Evolutionary conservation across 1,284 basidiomycete genomes (phyloP), one percentile per base, ranked within the genome.

Genomic region (Irpex lacteus): DNA sequence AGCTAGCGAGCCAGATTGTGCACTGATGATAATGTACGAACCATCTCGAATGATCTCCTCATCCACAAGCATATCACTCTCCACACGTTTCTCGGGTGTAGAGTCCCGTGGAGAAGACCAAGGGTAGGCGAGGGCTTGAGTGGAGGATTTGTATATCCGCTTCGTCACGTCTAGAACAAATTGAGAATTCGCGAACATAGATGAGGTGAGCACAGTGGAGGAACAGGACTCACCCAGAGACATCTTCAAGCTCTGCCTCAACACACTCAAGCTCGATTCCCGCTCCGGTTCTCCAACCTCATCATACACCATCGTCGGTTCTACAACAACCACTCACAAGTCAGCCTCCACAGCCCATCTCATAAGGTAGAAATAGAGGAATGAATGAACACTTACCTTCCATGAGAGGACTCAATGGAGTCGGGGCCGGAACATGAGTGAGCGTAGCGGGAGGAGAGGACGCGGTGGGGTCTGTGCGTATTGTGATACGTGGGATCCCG

Each of bases 231-330:
- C 68, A 90, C 90, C 89, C 65, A 92, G 84, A 2, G 90, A 92
- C 66, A 82, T 79, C 72, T 84, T 89, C 66, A 92, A 80, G 63
- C 84, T 85, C 66, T 91, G 89, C 73, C 83, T 90, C 69, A 91
- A 75, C 9, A 76, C 64, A 58, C 72, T 77, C 40, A 80, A 67
- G 5, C 73, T 68, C 0, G 75, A 74, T 62, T 76, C 76, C 60
- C 75, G 73, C 11, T 61, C 67, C n/a, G 69, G 62, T 50, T 68
- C n/a, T 32, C 67, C 65, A 9, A 58, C 32, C 32, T 34, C 59
- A 53, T 69, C 70, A n/a, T 66, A 66, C 52, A 64, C 68, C 6
- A 69, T 66, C 34, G 64, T 63, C 3, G 71, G 66, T 59, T 72
- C 70, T 71, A 34, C 5, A 34, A 34, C 32, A 32, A 32, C 32